A percentile compares a stretch with the other conserved stretches of the same genome.
Evolutionary conservation across 2,329 filamentous ascomycete species (phyloP).

Genomic region (Periconia sp.): DNA sequence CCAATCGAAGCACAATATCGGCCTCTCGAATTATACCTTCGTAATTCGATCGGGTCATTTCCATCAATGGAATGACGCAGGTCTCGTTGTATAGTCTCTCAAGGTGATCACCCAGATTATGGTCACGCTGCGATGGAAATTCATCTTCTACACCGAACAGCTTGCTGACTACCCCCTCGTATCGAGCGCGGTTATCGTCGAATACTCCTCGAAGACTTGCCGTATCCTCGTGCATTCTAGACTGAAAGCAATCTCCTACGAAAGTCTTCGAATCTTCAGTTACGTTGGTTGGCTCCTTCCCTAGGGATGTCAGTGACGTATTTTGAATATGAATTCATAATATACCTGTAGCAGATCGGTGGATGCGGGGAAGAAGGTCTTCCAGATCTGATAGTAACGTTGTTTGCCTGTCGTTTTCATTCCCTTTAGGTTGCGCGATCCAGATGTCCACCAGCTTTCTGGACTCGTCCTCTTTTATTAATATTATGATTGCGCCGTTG

Average conservation of each 20-base stretch:
- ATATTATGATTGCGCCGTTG: background rate
- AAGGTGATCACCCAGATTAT: background rate
- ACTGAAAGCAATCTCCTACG: no score
- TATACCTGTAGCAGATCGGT: no score
- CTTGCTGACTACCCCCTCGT: background rate
- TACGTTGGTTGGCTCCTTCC: no score
- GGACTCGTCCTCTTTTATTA: background rate
- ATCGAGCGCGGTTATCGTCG: background rate
- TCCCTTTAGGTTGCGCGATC: no score
- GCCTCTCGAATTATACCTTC: constrained; percentile 3
- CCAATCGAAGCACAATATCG: background rate
- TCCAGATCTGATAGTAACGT: background rate
- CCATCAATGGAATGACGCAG: background rate
- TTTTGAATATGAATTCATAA: no score
- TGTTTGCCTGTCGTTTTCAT: no score
- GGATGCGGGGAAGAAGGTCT: background rate
- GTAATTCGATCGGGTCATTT: background rate
- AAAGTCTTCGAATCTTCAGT: no score
- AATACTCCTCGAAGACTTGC: background rate
- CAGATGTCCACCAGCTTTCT: background rate
- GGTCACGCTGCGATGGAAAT: background rate
- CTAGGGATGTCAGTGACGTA: no score
- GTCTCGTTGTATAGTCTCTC: background rate
- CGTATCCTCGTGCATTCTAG: no score
- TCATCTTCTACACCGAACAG: background rate